Conservation (phyloP, 2,329 filamentous ascomycete species). For the Colletotrichum orbiculare region DNA sequence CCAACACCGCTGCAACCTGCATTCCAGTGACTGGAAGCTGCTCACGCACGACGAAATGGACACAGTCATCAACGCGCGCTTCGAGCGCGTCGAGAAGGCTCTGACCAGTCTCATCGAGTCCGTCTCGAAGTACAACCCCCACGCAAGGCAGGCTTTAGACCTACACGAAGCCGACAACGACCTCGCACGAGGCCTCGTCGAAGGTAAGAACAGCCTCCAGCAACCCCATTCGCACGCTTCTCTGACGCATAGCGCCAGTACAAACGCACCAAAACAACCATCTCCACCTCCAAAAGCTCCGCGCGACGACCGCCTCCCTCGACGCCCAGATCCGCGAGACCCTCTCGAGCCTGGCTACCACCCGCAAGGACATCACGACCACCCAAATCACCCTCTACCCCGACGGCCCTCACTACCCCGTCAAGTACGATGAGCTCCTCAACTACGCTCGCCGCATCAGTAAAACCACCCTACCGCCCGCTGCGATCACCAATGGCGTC, state of each 20-base stretch:
- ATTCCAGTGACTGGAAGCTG: neutral
- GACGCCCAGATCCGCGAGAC: slow-evolving; percentile 80
- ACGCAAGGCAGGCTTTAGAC: slow-evolving; percentile 72
- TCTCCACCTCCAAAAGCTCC: slow-evolving; percentile 75
- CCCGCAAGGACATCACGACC: slow-evolving; percentile 77
- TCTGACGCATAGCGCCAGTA: slow-evolving; percentile 56
- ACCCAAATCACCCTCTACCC: slow-evolving; percentile 69
- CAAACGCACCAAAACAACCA: slow-evolving; percentile 81
- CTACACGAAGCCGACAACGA: slow-evolving; percentile 77
- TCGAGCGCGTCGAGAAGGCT: slow-evolving; percentile 74
- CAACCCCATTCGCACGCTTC: neutral
- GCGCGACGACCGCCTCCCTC: slow-evolving; percentile 70
- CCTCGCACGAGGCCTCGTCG: slow-evolving; percentile 72
- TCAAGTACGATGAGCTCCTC: slow-evolving; percentile 80
- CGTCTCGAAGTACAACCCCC: slow-evolving; percentile 85
- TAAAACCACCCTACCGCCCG: slow-evolving; percentile 80
- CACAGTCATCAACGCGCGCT: slow-evolving; percentile 68
- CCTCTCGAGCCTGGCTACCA: slow-evolving; percentile 74
- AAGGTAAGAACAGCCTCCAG: slow-evolving; percentile 58
- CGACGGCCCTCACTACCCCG: slow-evolving; percentile 60
- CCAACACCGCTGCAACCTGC: neutral
- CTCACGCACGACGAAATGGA: slow-evolving; percentile 61
- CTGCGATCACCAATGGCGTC: slow-evolving; percentile 57
- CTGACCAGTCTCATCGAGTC: slow-evolving; percentile 80
- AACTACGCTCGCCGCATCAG: slow-evolving; percentile 83